Conservation (phyloP, 1,284 basidiomycete genomes). For the Irpex sp. region DNA sequence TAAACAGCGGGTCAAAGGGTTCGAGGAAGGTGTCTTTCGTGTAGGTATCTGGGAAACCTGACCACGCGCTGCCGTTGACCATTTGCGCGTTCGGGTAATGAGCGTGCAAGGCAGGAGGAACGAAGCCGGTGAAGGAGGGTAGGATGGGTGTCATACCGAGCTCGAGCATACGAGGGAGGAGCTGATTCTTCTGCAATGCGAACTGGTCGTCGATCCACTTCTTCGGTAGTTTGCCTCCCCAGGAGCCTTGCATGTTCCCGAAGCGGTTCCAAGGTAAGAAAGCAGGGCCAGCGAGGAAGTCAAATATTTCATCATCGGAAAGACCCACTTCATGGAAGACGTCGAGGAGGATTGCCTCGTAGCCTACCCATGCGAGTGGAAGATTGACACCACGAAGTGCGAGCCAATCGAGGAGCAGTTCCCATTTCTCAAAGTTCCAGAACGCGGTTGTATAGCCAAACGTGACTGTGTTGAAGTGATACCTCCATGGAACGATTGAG, state of each 20-base stretch:
- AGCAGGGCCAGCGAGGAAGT: slow-evolving; percentile 37
- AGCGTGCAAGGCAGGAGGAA: slow-evolving; percentile 31
- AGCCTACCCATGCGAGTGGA: slow-evolving; percentile 40
- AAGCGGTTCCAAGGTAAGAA: slow-evolving; percentile 43
- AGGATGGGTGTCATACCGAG: slow-evolving; percentile 43
- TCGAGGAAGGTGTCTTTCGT: slow-evolving; percentile 39
- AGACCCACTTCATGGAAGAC: slow-evolving; percentile 37
- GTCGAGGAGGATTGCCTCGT: slow-evolving; percentile 36
- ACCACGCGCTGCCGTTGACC: slow-evolving; percentile 34
- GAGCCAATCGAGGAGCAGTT: slow-evolving; percentile 42
- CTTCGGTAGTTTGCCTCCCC: slow-evolving; percentile 33
- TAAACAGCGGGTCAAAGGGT: slow-evolving; percentile 38
- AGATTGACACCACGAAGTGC: slow-evolving; percentile 40
- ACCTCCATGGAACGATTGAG: slow-evolving; percentile 36
- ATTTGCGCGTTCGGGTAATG: slow-evolving; percentile 36
- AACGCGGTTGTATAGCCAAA: slow-evolving; percentile 40
- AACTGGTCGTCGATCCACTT: slow-evolving; percentile 39
- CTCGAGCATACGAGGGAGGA: slow-evolving; percentile 38
- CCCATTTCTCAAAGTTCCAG: slow-evolving; percentile 40
- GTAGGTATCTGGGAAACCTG: slow-evolving; percentile 28
- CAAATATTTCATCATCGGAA: slow-evolving; percentile 30
- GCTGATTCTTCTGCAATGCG: slow-evolving; percentile 30
- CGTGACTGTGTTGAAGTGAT: slow-evolving; percentile 41
- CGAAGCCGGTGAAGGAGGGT: slow-evolving; percentile 42
- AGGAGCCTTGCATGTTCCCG: slow-evolving; percentile 40